Evolutionary conservation across 129 eudicot genomes (phyloP), one percentile per base, ranked within the genome.

Genomic region (Saussurea involucrata): DNA sequence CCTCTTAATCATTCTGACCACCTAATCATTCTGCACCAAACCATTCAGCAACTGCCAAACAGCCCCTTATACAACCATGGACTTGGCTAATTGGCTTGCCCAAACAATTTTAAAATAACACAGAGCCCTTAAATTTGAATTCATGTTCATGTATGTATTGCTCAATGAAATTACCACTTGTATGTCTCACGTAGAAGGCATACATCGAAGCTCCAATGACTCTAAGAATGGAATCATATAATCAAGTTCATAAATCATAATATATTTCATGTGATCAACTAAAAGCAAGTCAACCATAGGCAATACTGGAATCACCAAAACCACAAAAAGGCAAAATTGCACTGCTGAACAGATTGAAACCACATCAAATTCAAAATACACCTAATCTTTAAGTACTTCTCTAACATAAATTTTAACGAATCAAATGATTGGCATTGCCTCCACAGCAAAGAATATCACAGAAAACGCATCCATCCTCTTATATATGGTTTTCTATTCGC

Each of bases 241-340:
- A 66, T 63, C 69, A 53, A 76, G 80, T 53, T 53, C 37, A 77
- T 24, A 69, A 33, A 31, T 53, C 37, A 77, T 24, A 69, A 33
- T 58, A 69, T 44, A 18, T 17, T 8, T 12, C 1, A 60, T 18
- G 1, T n/a, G 18, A 36, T 58, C 49, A 69, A 60, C 33, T 27
- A 42, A 79, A 49, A 72, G n/a, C 29, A 46, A 72, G 72, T 79
- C 67, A 72, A 79, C 83, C 83, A 49, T 72, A 46, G 13, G 66
- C 66, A 27, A 63, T 6, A 29, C 18, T 24, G 10, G 4, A 33
- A 78, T 78, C 66, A 20, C 53, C 9, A 61, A 63, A 24, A 4
- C 1, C 70, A 15, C 69, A 8, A 24, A 34, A 63, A 72, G 15
- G 24, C 4, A 69, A 69, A 69, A 69, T 37, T 24, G 74, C 74